These are phyloP conservation scores for Backusella circina DNA, from an alignment of 192 early-diverging fungal species.

Conservation along the genomic window DNA sequence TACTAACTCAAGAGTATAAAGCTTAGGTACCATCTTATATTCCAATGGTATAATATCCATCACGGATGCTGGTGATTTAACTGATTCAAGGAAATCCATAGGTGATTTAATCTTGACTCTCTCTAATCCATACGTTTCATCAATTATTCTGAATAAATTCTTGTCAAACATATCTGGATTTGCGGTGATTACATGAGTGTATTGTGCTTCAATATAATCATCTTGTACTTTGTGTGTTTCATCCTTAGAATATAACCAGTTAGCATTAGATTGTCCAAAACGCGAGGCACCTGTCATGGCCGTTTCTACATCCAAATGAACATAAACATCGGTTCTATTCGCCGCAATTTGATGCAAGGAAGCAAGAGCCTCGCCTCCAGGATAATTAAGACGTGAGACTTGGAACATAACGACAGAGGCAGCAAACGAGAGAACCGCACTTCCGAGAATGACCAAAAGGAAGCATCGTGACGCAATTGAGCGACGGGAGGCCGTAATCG, in stretches of 20 bases:
- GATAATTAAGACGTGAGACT: conserved; percentile 81
- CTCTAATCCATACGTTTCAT: conserved; percentile 43
- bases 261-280: conserved; percentile 58
- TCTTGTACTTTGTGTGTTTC: conserved; percentile 44
- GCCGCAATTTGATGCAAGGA: conserved; percentile 52
- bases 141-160: conserved; percentile 29
- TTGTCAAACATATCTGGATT: conserved; percentile 34
- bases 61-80: neutral
- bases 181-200: conserved; percentile 53
- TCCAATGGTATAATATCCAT: conserved; percentile 19
- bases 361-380: conserved; percentile 78
- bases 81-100: neutral
- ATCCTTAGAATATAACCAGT: conserved; percentile 69
- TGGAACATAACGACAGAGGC: conserved; percentile 38
- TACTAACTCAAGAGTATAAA: conserved; percentile 28
- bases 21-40: conserved; percentile 20
- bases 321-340: neutral
- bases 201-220: conserved; percentile 42
- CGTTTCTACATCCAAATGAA: conserved; percentile 71
- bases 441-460: conserved; percentile 11
- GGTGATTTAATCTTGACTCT: conserved; percentile 4
- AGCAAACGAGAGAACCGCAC: conserved; percentile 24
- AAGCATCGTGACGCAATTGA: conserved; percentile 34
- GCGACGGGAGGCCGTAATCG: conserved; percentile 33
- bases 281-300: conserved; percentile 84